phyloP scores from a whole-genome alignment of 306 rosid genomes.

The Pyrus bretschneideri region DNA sequence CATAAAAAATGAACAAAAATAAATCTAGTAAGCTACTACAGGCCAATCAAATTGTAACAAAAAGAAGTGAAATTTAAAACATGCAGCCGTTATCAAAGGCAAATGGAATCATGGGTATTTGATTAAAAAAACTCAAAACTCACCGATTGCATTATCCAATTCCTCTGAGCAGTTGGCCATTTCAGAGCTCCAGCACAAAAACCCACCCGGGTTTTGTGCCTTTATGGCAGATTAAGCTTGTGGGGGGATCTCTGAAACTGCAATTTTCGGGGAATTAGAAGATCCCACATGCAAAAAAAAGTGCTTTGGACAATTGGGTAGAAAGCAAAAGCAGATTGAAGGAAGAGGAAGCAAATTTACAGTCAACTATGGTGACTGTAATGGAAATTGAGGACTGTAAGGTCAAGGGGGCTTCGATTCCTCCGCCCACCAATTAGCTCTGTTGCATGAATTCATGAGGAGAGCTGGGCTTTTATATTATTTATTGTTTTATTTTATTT shows the following conservation, averaged over 20 bases:
- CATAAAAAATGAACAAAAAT: neutral
- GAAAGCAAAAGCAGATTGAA: neutral
- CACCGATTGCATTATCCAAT: slow-evolving; percentile 16
- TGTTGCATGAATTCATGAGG: neutral
- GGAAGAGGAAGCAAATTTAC: neutral
- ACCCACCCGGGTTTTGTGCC: neutral
- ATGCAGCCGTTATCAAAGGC: neutral
- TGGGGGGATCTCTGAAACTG: neutral
- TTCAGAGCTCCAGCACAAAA: neutral
- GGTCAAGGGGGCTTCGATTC: neutral
- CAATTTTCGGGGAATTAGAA: too few relatives aligned
- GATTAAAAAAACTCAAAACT: neutral
- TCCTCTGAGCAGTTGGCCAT: slow-evolving; percentile 1
- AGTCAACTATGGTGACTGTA: neutral
- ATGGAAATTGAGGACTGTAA: neutral
- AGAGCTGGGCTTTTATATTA: neutral
- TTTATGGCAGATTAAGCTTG: neutral
- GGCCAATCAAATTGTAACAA: neutral
- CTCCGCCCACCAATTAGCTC: neutral
- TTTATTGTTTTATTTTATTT: neutral
- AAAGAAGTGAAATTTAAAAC: neutral
- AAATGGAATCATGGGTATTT: neutral
- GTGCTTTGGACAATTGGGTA: neutral
- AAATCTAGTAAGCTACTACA: slow-evolving; percentile 14
- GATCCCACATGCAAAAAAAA: neutral